Conservation (phyloP, 1,284 basidiomycete species). For the Agaricales sp. region DNA sequence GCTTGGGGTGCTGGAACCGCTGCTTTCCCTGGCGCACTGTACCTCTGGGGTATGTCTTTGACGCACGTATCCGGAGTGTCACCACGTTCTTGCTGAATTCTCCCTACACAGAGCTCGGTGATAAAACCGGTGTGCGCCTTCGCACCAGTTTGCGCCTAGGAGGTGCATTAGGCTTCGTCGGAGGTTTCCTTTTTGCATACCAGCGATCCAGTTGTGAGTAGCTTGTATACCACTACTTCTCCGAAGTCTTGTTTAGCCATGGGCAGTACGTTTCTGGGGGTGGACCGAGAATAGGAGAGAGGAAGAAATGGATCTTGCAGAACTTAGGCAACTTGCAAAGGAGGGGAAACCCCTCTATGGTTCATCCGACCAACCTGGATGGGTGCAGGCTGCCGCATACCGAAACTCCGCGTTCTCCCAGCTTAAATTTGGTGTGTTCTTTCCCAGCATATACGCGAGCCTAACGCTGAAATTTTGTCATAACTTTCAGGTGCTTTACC, state of each 20-base stretch:
- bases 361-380: slow-evolving; percentile 70
- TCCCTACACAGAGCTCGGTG: slow-evolving; percentile 30
- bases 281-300: slow-evolving; percentile 90
- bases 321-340: slow-evolving; percentile 61
- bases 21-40: slow-evolving; percentile 68
- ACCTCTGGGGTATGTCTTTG: slow-evolving; percentile 55
- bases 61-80: slow-evolving; percentile 5
- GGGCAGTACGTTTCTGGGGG: slow-evolving; percentile 90
- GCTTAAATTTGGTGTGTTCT: slow-evolving; percentile 76
- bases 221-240: background rate
- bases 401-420: slow-evolving; percentile 91
- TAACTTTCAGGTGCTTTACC: slow-evolving; percentile 48
- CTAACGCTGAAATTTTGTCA: slow-evolving; percentile 3
- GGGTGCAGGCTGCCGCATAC: slow-evolving; percentile 85
- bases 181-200: slow-evolving; percentile 92
- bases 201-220: slow-evolving; percentile 78
- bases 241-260: slow-evolving; percentile 7
- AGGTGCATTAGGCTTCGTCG: slow-evolving; percentile 50
- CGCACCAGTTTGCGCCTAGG: slow-evolving; percentile 19
- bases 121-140: slow-evolving; percentile 19
- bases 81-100: no score
- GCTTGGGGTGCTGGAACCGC: slow-evolving; percentile 77
- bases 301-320: slow-evolving; percentile 63
- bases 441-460: slow-evolving; percentile 3
- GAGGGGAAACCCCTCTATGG: slow-evolving; percentile 82